Evolutionary conservation across 2,329 filamentous ascomycete genomes (phyloP).

Genomic region (Aspergillus versicolor): DNA sequence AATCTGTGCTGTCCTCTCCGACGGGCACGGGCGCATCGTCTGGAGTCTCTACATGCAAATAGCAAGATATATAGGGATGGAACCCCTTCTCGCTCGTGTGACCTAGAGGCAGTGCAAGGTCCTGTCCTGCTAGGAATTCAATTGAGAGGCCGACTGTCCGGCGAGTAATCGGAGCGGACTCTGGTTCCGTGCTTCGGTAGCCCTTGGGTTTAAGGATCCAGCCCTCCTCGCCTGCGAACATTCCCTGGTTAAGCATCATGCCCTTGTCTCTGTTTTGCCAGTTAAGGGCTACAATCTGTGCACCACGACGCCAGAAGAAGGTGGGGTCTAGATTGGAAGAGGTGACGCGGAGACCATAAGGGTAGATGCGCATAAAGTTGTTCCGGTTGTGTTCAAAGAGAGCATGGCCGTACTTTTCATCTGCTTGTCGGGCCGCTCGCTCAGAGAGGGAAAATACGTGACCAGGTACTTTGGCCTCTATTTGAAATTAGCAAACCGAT

Average conservation of each 20-base stretch:
- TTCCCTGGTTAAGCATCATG: conserved; percentile 94
- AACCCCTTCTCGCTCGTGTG: conserved; percentile 59
- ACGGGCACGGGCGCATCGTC: conserved; percentile 48
- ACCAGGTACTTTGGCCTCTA: conserved; percentile 54
- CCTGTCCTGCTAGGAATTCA: conserved; percentile 73
- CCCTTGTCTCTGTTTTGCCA: conserved; percentile 90
- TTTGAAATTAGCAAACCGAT: conserved; percentile 8
- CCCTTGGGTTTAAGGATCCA: conserved; percentile 83
- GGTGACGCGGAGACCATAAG: conserved; percentile 74
- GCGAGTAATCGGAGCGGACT: conserved; percentile 42
- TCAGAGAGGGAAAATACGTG: conserved; percentile 67
- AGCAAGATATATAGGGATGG: conserved; percentile 73
- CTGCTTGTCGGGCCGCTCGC: conserved; percentile 64
- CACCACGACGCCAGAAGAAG: conserved; percentile 81
- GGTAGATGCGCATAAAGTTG: conserved; percentile 85
- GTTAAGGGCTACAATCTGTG: conserved; percentile 89
- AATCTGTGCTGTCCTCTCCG: conserved; percentile 48
- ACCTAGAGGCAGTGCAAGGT: conserved; percentile 65
- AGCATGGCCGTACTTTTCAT: conserved; percentile 51
- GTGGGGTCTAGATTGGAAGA: conserved; percentile 86
- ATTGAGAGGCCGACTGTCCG: conserved; percentile 67
- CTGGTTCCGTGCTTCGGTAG: conserved; percentile 54
- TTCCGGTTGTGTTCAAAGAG: conserved; percentile 80
- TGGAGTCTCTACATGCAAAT: conserved; percentile 74
- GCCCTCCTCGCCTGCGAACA: conserved; percentile 78